These are phyloP conservation scores for Reticulascus tulasneorum DNA, from an alignment of 2,329 filamentous ascomycete genomes.

Conservation along the genomic window DNA sequence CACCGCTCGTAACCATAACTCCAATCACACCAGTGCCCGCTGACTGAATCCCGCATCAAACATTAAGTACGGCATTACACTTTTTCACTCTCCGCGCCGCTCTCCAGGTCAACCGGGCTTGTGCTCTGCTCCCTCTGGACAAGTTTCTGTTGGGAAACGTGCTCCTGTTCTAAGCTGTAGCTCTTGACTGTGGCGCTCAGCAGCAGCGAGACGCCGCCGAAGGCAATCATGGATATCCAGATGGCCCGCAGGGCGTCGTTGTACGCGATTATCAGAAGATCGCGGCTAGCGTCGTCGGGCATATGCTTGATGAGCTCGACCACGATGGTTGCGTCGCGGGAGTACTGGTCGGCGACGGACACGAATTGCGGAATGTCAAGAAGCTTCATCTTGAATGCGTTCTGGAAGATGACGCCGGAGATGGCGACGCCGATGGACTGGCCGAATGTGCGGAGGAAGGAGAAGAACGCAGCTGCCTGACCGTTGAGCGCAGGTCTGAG, in stretches of 20 bases:
- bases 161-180: constrained; percentile 26
- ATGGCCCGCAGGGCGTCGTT: constrained; percentile 27
- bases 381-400: constrained; percentile 52
- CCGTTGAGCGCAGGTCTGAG: constrained; percentile 39
- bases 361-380: constrained; percentile 43
- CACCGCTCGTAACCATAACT: no score
- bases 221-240: constrained; percentile 26
- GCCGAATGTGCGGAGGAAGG: constrained; percentile 62
- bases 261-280: constrained; percentile 25
- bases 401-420: constrained; percentile 67
- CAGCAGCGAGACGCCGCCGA: constrained; percentile 24
- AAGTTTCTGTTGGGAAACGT: constrained; percentile 23
- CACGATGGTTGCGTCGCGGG: constrained; percentile 54
- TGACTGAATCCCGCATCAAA: no score
- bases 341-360: constrained; percentile 36
- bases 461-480: constrained; percentile 62
- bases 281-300: constrained; percentile 17
- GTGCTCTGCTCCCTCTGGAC: constrained; percentile 10
- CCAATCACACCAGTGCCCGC: no score
- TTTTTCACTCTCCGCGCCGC: no score
- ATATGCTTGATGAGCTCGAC: constrained; percentile 56
- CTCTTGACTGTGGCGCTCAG: constrained; percentile 25
- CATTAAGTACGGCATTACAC: no score
- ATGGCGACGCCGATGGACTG: constrained; percentile 64
- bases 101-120: neutral